Percentiles rank a stretch among this genome's conserved stretches.
Evolutionary conservation across 1,139 yeast species (phyloP).

Genomic region (Arxiozyma slooffiae): DNA sequence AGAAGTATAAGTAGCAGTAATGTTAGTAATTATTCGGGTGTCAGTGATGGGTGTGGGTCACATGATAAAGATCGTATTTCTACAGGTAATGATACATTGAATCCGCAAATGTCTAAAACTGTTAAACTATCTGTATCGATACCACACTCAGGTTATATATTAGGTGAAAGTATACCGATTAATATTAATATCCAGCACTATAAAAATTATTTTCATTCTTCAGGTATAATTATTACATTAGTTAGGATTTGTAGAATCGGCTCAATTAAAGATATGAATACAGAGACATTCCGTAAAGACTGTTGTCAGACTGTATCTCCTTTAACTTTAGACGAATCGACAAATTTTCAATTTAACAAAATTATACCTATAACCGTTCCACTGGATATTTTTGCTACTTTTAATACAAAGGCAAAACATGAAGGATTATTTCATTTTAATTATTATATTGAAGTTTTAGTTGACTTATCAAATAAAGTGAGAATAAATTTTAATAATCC

Average conservation of each 20-base stretch:
- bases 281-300: conserved; percentile 78
- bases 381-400: conserved; percentile 78
- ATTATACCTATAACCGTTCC: conserved; percentile 65
- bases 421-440: conserved; percentile 57
- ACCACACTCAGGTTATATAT: conserved; percentile 59
- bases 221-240: conserved; percentile 69
- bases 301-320: conserved; percentile 71
- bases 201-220: conserved; percentile 59
- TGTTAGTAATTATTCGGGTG: conserved; percentile 7
- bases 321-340: conserved; percentile 59
- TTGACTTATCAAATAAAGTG: conserved; percentile 46
- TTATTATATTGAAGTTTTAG: conserved; percentile 72
- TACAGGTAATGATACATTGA: not conserved
- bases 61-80: conserved; percentile 6
- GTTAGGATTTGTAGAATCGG: conserved; percentile 74
- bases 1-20: not conserved
- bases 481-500: conserved; percentile 15
- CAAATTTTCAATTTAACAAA: conserved; percentile 46
- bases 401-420: conserved; percentile 49
- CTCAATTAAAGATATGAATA: conserved; percentile 46
- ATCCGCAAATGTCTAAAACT: conserved; percentile 15
- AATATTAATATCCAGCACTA: conserved; percentile 58
- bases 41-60: not conserved
- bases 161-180: conserved; percentile 73
- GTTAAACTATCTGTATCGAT: conserved; percentile 50